Evolutionary conservation across 1,284 basidiomycete genomes (phyloP), one percentile per base, ranked within the genome.

Genomic region (Apiotrichum gracile): DNA sequence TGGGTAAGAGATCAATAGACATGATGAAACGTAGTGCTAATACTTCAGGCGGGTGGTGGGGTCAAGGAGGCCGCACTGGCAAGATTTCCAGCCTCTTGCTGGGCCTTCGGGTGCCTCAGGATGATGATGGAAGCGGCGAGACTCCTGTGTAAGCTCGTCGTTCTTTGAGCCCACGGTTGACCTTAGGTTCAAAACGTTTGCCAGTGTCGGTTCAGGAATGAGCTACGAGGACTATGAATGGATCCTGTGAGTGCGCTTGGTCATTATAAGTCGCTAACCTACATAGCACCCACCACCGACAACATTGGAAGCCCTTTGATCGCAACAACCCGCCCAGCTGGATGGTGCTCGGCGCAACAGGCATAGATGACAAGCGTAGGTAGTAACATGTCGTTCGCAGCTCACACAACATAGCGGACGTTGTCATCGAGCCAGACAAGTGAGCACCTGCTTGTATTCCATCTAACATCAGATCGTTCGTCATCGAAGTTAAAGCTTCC

Each of bases 401-500:
- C 13, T 40, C 59, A 61, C 37, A 61, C 35, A 4, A 2, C 45
- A n/a, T n/a, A 74, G 75, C 77, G 5, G 76, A 78, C 50, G 72
- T 76, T 0, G 73, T 75, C 54, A 76, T 78, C 45, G 56, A 70
- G 16, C 76, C 77, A 0, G 64, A 70, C 19, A 63, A 76, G 75
- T 76, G 35, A 40, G 68, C 51, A 19, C 37, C 33, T 27, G 2
- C 14, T 0, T 25, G 13, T 5, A 16, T 5, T 41, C 49, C 2
- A 43, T n/a, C 33, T 34, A 34, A 47, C 29, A 16, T 8, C 47
- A 73, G 72, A 49, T 74, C 73, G 1, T 75, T 77, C 72, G 86
- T 96, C 31, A 61, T 96, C 58, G 87, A 87, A 62, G 82, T 96
- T 52, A 96, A 96, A 71, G 92, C 88, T 0, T 87, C 91, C 0